Base-by-base conservation (phyloP, 805 yeast genomes). In the Cyberlindnera suaveolens region DNA sequence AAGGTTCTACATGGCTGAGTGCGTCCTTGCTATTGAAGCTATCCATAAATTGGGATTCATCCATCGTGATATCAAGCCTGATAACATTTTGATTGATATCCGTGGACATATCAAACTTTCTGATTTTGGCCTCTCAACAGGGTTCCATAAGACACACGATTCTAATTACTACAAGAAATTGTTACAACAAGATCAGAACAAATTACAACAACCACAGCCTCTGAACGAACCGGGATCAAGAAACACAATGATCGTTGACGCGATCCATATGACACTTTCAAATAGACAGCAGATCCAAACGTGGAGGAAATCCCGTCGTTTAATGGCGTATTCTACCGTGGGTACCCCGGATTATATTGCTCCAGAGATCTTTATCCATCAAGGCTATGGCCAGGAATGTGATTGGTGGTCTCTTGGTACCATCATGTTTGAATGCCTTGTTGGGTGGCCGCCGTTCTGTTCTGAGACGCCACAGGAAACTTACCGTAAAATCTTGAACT, bases 341-440 rank as follows among this genome's bases (percentile, higher is more conserved):
- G 99, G 99, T 4, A 87, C 96, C 0, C 99, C 99, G 1, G 99
- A 93, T 64, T 93, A 93, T 61, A 93, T 93, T 96, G 99, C 99
- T 1, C 74, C 95, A 36, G 99, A 93, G 64, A 98, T 93, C 14
- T 75, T 93, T 45, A 50, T 59, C 27, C 98, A 98, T 19, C 86
- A 85, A 60, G 80, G 82, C 50, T 93, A 93, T 63, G 96, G 95
- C 58, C 91, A 83, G 62, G 91, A 98, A 26, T 93, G 95, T 50
- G 99, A 93, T 68, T 93, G 95, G 67, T 93, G 99, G 99, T 90
- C 98, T 1, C 71, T 93, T 44, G 99, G 99, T 8, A 90, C 99
- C 61, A 95, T 93, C 82, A 72, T 93, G 44, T 93, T 91, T 62
- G 99, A 93, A 67, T 86, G 96, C 40, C 76, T 93, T 46, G 93